Evolutionary conservation across 352 stramenopile genomes (phyloP).

Genomic region (Vaucheria bursata): DNA sequence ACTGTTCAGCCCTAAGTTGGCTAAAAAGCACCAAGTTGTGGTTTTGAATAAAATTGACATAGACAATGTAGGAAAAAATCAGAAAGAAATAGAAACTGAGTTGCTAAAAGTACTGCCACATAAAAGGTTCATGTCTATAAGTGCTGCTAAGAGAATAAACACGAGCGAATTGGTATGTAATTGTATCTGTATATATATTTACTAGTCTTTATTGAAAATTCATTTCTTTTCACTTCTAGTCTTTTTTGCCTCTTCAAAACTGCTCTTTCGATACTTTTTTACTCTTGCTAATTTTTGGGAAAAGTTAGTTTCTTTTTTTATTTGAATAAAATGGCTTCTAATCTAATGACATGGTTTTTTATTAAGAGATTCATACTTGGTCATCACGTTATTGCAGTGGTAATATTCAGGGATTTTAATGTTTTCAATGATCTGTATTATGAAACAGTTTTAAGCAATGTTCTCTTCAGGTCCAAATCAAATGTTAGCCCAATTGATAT

Average conservation of each 20-base stretch:
- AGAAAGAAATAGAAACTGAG: slow-evolving; percentile 24
- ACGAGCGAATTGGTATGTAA: slow-evolving; percentile 8
- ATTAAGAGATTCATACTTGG: no score
- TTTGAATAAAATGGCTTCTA: no score
- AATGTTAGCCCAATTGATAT: no score
- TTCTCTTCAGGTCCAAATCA: no score
- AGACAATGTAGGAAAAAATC: slow-evolving; percentile 55
- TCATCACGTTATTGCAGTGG: no score
- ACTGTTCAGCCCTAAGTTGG: slow-evolving; percentile 62
- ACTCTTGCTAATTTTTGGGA: no score
- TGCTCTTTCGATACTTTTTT: no score
- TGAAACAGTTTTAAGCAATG: no score
- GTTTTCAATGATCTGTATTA: no score
- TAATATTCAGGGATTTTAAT: no score
- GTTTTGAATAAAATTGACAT: slow-evolving; percentile 72
- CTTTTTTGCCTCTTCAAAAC: slow-evolving; percentile 1
- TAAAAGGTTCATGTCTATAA: slow-evolving; percentile 47
- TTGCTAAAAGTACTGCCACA: slow-evolving; percentile 35
- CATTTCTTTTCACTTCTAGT: not conserved
- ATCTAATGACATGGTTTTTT: no score
- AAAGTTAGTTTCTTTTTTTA: not conserved
- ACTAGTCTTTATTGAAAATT: not conserved
- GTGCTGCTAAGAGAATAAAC: slow-evolving; percentile 8
- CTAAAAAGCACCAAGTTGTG: slow-evolving; percentile 59
- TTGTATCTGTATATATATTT: not conserved